Evolutionary conservation across 305 asterid genomes (phyloP), one percentile per base, ranked within the genome.

Genomic region (Fraxinus paxiana): DNA sequence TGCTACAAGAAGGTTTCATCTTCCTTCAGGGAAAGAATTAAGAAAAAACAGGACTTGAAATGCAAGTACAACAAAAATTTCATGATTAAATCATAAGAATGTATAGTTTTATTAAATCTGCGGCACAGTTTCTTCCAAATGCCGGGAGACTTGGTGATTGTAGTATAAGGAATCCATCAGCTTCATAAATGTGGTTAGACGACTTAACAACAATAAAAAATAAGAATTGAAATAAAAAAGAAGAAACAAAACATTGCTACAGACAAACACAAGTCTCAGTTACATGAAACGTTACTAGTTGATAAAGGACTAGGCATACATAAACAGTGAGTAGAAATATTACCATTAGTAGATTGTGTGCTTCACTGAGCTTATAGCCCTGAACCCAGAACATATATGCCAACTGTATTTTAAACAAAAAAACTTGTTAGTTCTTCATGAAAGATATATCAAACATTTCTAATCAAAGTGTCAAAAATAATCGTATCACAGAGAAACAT

Each of bases 301-400:
- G 56, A 48, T 70, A 73, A 26, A 77, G 26, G 15, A 61, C 28
- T 22, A 35, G 37, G 15, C 5, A 34, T 48, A 8, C 18, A 77
- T 18, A 65, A 79, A 79, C 56, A 34, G 75, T 72, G 43, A 34
- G 20, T 67, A 65, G 69, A 56, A 56, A 81, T 61, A 30, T 88
- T 91, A 94, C 99, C 96, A 87, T 82, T 70, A 92, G 93, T 75
- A 96, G 78, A 26, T 82, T 15, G 76, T 90, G 87, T 77, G 98
- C 99, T 85, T 90, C 97, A 34, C 38, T 76, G 67, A 96, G 92
- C 82, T 88, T 84, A 84, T 94, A 92, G 76, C 97, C 97, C 86
- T 84, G 97, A 86, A 91, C 77, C 98, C 99, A 96, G 85, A 90
- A 94, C 99, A 96, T 96, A 90, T 94, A 94, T 63, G 98, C 95